Evolutionary conservation across 768 basidiomycete genomes (phyloP), one percentile per base, ranked within the genome.

Genomic region (Chalciporus piperatus): DNA sequence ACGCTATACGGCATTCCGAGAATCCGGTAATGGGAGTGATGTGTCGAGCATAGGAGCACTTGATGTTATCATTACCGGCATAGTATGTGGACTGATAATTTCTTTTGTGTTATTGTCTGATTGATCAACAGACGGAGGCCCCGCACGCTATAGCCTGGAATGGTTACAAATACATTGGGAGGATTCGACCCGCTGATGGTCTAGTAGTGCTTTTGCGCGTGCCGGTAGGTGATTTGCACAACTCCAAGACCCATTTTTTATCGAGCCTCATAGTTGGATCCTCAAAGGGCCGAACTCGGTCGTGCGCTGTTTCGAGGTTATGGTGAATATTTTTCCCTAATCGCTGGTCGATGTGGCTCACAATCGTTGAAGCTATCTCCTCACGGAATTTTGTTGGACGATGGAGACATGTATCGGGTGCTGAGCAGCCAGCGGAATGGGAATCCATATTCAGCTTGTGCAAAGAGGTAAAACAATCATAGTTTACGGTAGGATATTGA

Each of bases 141-240:
- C 67, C 64, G 16, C 72, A 78, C 52, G 70, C 73, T 20, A 64
- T 69, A 17, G 79, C 80, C 2, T 87, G 84, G 85, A 83, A 81
- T 2, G 74, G 71, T 4, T 80, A 77, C 50, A 74, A 67, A 43
- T 71, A 85, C 45, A 63, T 79, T 38, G 85, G 85, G 33, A 78
- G 83, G 27, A 70, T 87, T 13, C 71, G 85, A 27, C 66, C 79
- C 8, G 71, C 72, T 35, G 85, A 87, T 64, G 85, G 85, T 13
- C 68, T 85, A 35, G 69, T 85, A 25, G 74, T 78, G 4, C 64
- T 87, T 30, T 56, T 74, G 23, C 76, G 79, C 48, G 74, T 79
- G 68, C 76, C 82, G 48, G 81, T 81, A 49, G 51, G 78, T 68
- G 25, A 38, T 16, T 27, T 46, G 12, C 33, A 45, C 37, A 11